phyloP scores from a whole-genome alignment of 257 asterid species.

The Ilex aquifolium region DNA sequence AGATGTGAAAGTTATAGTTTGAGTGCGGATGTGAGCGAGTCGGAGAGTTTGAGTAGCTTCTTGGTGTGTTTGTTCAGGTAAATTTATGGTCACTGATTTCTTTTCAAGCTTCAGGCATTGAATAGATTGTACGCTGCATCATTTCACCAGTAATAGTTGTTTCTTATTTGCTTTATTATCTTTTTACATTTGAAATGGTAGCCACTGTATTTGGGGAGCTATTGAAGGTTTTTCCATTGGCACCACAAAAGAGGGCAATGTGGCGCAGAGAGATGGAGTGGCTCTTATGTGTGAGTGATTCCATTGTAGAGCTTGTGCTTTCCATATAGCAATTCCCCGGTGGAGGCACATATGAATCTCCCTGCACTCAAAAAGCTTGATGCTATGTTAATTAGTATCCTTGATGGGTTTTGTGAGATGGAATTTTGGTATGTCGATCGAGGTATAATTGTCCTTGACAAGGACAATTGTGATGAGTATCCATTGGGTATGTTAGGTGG shows the following conservation, averaged over 20 bases:
- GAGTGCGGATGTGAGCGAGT: conserved; percentile 95
- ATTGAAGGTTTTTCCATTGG: conserved; percentile 93
- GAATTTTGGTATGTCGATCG: conserved; percentile 95
- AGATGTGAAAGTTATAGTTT: conserved; percentile 81
- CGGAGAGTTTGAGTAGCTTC: conserved; percentile 53
- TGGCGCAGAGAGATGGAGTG: conserved; percentile 97
- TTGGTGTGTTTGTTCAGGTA: neutral
- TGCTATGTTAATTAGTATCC: conserved; percentile 79
- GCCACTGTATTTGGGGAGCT: conserved; percentile 94
- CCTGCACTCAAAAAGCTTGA: conserved; percentile 99
- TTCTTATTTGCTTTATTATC: conserved; percentile 4
- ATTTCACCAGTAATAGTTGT: neutral
- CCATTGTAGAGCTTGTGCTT: conserved; percentile 92
- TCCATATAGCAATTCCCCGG: conserved; percentile 72
- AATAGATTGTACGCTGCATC: neutral
- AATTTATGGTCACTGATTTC: neutral
- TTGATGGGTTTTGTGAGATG: conserved; percentile 72
- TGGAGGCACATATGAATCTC: conserved; percentile 79
- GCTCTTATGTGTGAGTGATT: conserved; percentile 82
- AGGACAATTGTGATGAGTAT: conserved; percentile 42
- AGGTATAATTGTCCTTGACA: conserved; percentile 48
- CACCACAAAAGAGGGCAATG: conserved; percentile 76
- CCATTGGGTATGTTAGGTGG: conserved; percentile 37
- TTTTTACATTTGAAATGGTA: conserved; percentile 16
- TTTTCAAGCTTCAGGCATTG: neutral